Conservation (phyloP, 2,329 filamentous ascomycete species). For the Immersiporthe knoxdaviesiana region DNA sequence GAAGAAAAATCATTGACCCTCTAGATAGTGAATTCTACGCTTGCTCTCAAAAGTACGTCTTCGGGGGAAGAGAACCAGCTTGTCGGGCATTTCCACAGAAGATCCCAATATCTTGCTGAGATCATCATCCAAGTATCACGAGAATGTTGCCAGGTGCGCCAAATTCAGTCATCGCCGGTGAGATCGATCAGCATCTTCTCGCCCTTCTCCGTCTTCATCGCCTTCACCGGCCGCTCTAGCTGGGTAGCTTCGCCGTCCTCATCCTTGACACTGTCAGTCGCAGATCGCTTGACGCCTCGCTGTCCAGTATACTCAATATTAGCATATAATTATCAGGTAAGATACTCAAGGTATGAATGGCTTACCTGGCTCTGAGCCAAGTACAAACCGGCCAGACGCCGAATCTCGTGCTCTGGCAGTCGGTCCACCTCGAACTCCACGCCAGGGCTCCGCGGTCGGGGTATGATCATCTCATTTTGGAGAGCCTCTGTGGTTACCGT, state of each 20-base stretch:
- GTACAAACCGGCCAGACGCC: slow-evolving; percentile 1
- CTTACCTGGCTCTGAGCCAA: background rate
- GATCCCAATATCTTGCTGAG: background rate
- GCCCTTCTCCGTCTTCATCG: background rate
- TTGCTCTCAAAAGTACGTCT: no score
- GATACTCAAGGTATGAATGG: background rate
- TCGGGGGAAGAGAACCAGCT: no score
- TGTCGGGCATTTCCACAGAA: no score
- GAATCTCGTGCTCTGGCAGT: background rate
- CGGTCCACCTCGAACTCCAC: background rate
- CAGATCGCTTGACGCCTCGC: background rate
- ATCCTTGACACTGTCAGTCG: background rate
- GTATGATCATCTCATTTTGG: background rate
- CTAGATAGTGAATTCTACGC: no score
- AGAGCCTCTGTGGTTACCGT: background rate
- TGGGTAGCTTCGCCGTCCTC: background rate
- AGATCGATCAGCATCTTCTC: background rate
- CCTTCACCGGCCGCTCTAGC: background rate
- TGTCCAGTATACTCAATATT: background rate
- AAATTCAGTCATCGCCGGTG: slow-evolving; percentile 2
- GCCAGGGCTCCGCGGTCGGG: background rate
- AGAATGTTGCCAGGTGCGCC: background rate
- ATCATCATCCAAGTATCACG: background rate
- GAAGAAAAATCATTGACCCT: background rate
- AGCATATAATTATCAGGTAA: background rate